A percentile compares a stretch with the other conserved stretches of the same genome.
Evolutionary conservation across 1,284 basidiomycete genomes (phyloP).

Genomic region (Cryptococcus neoformans): DNA sequence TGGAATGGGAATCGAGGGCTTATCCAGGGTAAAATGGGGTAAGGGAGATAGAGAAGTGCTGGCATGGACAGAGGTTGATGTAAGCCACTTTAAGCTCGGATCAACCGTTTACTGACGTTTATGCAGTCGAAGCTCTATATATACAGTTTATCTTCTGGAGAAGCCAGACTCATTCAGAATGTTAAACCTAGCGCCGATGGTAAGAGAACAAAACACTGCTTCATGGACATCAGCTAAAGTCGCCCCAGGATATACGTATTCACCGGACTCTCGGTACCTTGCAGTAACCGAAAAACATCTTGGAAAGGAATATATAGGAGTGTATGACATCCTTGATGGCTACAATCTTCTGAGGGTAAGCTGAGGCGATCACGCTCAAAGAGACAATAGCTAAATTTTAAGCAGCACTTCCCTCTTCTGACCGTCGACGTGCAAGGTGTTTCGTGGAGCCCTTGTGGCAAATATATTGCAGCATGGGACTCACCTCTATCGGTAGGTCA

Average conservation of each 20-base stretch:
- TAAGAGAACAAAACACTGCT: conserved; percentile 3
- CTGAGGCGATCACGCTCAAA: conserved; percentile 3
- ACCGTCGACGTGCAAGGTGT: conserved; percentile 70
- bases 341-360: conserved; percentile 73
- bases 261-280: conserved; percentile 73
- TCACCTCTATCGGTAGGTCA: conserved; percentile 66
- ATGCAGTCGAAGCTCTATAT: conserved; percentile 70
- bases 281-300: conserved; percentile 77
- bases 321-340: conserved; percentile 69
- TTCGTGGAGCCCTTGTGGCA: conserved; percentile 76
- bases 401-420: conserved; percentile 74
- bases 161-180: conserved; percentile 48
- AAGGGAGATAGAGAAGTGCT: conserved; percentile 72
- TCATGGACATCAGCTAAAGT: background rate
- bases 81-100: conserved; percentile 48
- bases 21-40: conserved; percentile 79
- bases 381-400: background rate
- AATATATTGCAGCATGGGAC: conserved; percentile 78
- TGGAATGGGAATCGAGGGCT: conserved; percentile 75
- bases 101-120: background rate
- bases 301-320: conserved; percentile 75
- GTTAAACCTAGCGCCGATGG: conserved; percentile 19
- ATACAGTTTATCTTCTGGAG: conserved; percentile 69
- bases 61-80: conserved; percentile 85
- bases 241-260: conserved; percentile 68